phyloP scores from a whole-genome alignment of 768 basidiomycete species.

The Mycena amicta region DNA sequence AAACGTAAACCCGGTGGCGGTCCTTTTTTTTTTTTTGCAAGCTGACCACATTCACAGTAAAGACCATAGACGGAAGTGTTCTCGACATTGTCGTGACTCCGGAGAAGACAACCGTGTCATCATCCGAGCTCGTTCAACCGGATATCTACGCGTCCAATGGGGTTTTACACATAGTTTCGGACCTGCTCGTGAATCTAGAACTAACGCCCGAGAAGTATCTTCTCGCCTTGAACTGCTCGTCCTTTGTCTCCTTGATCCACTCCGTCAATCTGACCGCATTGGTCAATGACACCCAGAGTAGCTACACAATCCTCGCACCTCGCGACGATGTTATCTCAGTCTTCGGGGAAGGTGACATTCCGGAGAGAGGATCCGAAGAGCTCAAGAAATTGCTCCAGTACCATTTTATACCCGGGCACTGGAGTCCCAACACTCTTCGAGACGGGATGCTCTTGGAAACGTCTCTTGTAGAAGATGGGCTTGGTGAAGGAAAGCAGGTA shows the following conservation, averaged over 20 bases:
- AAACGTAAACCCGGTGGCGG: constrained; percentile 49
- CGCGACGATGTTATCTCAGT: constrained; percentile 79
- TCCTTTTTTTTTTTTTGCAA: background rate
- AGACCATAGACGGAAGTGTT: constrained; percentile 64
- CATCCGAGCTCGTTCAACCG: constrained; percentile 63
- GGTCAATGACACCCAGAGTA: constrained; percentile 66
- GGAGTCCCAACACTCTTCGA: constrained; percentile 68
- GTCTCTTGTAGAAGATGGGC: constrained; percentile 69
- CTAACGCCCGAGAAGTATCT: constrained; percentile 96
- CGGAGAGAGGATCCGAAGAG: constrained; percentile 65
- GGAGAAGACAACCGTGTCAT: constrained; percentile 57
- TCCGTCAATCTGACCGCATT: constrained; percentile 73
- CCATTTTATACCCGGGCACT: constrained; percentile 87
- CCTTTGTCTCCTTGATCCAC: constrained; percentile 86
- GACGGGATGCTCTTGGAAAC: constrained; percentile 82
- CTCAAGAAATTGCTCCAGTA: constrained; percentile 78
- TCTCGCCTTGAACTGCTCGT: constrained; percentile 86
- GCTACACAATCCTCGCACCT: constrained; percentile 91
- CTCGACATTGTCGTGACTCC: constrained; percentile 61
- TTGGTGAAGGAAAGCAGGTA: constrained; percentile 72
- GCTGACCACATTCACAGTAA: constrained; percentile 48
- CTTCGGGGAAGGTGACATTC: constrained; percentile 56
- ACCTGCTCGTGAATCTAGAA: constrained; percentile 75
- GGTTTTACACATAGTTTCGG: constrained; percentile 87
- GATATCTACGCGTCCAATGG: constrained; percentile 96